These are phyloP conservation scores for Suhomyces bokatorum DNA, from an alignment of 1,139 yeast species.

Conservation along the genomic window DNA sequence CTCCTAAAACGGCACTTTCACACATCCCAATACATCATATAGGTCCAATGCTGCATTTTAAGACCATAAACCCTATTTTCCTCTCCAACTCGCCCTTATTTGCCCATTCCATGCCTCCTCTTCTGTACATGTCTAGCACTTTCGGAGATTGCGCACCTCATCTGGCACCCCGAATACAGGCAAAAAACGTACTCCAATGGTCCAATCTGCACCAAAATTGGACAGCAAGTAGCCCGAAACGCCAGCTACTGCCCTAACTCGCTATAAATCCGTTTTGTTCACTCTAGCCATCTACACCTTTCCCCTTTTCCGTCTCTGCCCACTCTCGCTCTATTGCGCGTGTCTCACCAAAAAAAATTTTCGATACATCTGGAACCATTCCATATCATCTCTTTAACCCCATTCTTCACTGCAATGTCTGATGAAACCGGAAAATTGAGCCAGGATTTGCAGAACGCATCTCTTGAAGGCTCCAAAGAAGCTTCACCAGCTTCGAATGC, in stretches of 20 bases:
- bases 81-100: too few relatives aligned
- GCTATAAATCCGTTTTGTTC: neutral
- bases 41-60: too few relatives aligned
- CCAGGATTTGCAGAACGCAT: constrained; percentile 54
- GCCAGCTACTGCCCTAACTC: neutral
- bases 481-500: constrained; percentile 34
- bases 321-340: constrained; percentile 4
- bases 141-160: too few relatives aligned
- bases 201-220: too few relatives aligned
- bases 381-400: neutral
- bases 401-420: constrained; percentile 36
- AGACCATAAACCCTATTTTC: too few relatives aligned
- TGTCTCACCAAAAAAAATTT: constrained; percentile 6
- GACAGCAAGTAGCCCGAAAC: neutral
- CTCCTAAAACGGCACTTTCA: too few relatives aligned
- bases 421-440: constrained; percentile 50
- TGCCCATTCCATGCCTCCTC: too few relatives aligned
- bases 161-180: too few relatives aligned
- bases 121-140: too few relatives aligned
- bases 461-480: constrained; percentile 29
- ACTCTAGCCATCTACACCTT: neutral
- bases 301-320: neutral
- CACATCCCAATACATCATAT: too few relatives aligned
- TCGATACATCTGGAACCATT: neutral
- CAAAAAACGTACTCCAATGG: too few relatives aligned